These are phyloP conservation scores for Eucalyptus melliodora DNA, from an alignment of 345 rosid genomes.

Conservation along the genomic window DNA sequence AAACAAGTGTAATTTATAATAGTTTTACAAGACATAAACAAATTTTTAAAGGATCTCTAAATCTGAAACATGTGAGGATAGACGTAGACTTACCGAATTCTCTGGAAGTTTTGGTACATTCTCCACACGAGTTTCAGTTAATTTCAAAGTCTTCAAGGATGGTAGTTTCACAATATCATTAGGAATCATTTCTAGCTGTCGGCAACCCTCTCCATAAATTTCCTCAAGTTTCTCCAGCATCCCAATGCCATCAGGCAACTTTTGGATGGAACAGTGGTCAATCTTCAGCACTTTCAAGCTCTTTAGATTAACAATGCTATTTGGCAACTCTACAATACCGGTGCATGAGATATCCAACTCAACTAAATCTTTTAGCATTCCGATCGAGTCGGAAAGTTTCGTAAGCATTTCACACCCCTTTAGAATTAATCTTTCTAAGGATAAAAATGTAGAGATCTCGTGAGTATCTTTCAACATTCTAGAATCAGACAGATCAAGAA, in stretches of 20 bases:
- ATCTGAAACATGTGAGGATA: too few relatives aligned
- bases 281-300: background rate
- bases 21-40: too few relatives aligned
- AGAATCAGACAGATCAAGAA: fast-evolving
- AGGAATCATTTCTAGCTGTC: background rate
- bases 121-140: background rate
- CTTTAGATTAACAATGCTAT: background rate
- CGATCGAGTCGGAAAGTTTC: background rate
- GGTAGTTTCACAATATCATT: background rate
- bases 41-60: too few relatives aligned
- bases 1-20: too few relatives aligned
- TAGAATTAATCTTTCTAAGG: background rate
- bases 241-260: background rate
- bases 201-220: background rate
- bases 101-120: too few relatives aligned
- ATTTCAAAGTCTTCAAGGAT: background rate
- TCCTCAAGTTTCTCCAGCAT: background rate
- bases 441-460: background rate
- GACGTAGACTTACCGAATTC: fast-evolving
- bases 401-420: background rate
- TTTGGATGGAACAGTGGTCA: fast-evolving
- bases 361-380: background rate
- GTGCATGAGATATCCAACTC: background rate
- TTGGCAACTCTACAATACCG: background rate
- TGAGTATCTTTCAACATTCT: background rate